Evolutionary conservation across 768 basidiomycete species (phyloP).

Genomic region (Daedalea quercina): DNA sequence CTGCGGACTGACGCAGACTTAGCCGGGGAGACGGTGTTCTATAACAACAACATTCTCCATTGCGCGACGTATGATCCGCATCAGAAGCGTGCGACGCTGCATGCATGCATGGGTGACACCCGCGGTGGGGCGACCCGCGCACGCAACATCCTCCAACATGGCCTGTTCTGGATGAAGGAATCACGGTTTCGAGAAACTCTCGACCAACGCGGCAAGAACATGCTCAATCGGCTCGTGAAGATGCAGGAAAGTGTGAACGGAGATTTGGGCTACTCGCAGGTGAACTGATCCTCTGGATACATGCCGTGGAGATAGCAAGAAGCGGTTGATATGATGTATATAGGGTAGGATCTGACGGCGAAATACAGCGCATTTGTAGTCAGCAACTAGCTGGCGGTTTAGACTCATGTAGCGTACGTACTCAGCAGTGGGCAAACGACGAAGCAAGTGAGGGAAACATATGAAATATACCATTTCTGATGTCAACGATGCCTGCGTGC

Average conservation of each 20-base stretch:
- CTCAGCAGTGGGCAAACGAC: no score
- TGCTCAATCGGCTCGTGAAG: constrained; percentile 52
- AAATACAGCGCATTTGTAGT: no score
- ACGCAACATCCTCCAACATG: constrained; percentile 72
- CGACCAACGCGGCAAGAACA: constrained; percentile 37
- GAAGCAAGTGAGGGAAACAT: no score
- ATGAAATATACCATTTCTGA: no score
- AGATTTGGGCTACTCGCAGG: constrained; percentile 51
- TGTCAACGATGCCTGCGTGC: no score
- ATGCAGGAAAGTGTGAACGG: constrained; percentile 39
- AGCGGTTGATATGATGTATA: neutral
- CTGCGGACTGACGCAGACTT: neutral
- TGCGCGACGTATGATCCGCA: constrained; percentile 55
- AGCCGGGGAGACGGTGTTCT: constrained; percentile 77
- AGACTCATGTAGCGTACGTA: no score
- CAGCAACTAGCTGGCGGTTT: no score
- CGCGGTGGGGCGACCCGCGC: constrained; percentile 58
- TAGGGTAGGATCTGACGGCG: no score
- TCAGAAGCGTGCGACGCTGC: constrained; percentile 55
- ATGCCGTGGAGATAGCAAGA: no score
- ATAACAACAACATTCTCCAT: constrained; percentile 75
- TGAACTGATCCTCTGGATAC: constrained; percentile 6
- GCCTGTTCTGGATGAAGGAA: constrained; percentile 62
- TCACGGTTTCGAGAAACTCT: constrained; percentile 39
- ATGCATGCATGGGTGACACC: constrained; percentile 59